Evolutionary conservation across 2,329 filamentous ascomycete species (phyloP).

Genomic region (Sporothrix mexicana): DNA sequence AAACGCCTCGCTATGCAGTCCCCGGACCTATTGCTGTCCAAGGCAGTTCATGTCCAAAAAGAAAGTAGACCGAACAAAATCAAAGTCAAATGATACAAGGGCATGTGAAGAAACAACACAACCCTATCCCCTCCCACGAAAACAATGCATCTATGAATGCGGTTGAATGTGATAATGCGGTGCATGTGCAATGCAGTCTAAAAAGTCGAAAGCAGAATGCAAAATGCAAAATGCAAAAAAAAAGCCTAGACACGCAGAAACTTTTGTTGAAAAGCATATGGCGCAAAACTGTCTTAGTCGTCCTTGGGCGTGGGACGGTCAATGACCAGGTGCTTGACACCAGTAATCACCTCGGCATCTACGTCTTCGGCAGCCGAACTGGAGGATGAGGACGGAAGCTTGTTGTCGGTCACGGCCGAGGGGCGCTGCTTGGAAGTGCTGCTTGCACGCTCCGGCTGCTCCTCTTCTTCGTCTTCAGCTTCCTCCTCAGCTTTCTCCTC

Average conservation of each 20-base stretch:
- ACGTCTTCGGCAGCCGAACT: slow-evolving; percentile 51
- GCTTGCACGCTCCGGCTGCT: slow-evolving; percentile 9
- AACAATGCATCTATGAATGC: background rate
- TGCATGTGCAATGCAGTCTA: slow-evolving; percentile 15
- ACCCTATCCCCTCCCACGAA: background rate
- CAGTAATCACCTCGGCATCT: slow-evolving; percentile 64
- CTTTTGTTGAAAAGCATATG: background rate
- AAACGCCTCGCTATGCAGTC: slow-evolving; percentile 38
- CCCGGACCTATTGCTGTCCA: background rate
- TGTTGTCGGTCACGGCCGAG: background rate
- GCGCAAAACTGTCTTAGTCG: background rate
- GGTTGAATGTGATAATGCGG: background rate
- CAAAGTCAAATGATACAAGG: background rate
- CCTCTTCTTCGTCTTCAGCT: background rate
- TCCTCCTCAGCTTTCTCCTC: background rate
- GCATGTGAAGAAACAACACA: background rate
- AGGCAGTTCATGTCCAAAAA: background rate
- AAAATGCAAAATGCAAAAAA: background rate
- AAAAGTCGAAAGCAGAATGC: background rate
- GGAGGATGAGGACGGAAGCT: slow-evolving; percentile 25
- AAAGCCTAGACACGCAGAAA: background rate
- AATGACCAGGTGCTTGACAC: slow-evolving; percentile 59
- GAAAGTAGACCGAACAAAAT: background rate
- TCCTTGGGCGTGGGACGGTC: slow-evolving; percentile 40
- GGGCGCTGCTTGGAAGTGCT: background rate